phyloP scores from a whole-genome alignment of 768 basidiomycete species.

The Pleurotus citrinopileatus region DNA sequence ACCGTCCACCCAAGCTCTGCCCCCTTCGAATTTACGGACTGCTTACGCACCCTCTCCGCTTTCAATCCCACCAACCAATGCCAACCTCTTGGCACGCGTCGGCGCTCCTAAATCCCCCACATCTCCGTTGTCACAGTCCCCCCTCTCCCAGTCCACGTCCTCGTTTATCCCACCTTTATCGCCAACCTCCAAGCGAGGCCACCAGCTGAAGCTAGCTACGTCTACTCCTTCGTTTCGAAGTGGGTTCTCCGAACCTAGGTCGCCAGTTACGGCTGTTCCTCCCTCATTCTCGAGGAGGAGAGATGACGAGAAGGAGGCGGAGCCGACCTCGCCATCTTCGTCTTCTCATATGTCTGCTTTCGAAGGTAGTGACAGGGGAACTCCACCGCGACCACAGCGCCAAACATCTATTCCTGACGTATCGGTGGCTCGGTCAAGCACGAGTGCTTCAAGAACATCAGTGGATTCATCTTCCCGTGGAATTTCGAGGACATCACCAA shows the following conservation, averaged over 20 bases:
- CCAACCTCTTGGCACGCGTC: conserved; percentile 17
- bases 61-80: conserved; percentile 38
- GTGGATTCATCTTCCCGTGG: neutral
- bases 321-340: neutral
- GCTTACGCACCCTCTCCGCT: conserved; percentile 38
- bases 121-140: conserved; percentile 32
- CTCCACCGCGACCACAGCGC: neutral
- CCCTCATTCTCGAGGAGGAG: conserved; percentile 2
- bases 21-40: conserved; percentile 20
- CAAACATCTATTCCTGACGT: neutral
- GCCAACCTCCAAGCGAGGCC: conserved; percentile 14
- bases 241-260: neutral
- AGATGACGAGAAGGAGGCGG: neutral
- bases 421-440: neutral
- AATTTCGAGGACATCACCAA: too few relatives aligned
- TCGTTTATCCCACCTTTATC: conserved; percentile 21
- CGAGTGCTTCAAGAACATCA: neutral
- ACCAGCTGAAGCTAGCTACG: conserved; percentile 23
- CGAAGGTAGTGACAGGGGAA: neutral
- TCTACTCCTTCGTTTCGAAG: conserved; percentile 25
- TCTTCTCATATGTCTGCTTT: neutral
- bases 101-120: conserved; percentile 27
- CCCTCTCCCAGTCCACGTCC: neutral
- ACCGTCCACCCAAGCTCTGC: conserved; percentile 19
- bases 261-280: conserved; percentile 8